Conservation (phyloP, 1,139 yeast species). For the Nematodospora anomalae region DNA sequence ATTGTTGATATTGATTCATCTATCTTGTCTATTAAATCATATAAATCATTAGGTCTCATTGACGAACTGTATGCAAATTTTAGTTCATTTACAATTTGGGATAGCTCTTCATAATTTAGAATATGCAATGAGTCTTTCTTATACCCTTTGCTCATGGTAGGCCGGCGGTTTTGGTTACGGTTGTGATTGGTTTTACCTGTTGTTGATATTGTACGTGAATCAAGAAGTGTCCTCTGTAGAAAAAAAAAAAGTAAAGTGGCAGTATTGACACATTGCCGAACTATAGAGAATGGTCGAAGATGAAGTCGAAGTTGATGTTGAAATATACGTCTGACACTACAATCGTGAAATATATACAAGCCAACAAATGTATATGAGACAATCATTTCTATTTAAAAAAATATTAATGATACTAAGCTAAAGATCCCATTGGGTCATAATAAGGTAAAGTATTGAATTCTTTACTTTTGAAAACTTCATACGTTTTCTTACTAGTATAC, state of each 20-base stretch:
- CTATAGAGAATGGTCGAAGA: too few species aligned
- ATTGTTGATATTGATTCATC: constrained; percentile 14
- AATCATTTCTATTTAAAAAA: too few species aligned
- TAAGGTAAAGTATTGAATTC: constrained; percentile 64
- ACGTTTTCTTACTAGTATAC: constrained; percentile 45
- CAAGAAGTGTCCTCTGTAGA: background rate
- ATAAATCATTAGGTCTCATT: constrained; percentile 16
- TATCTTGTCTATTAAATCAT: constrained; percentile 17
- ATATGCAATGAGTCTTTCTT: background rate
- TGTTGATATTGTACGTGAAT: background rate
- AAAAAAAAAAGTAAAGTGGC: too few species aligned
- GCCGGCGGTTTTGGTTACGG: too few species aligned
- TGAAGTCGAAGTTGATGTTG: too few species aligned
- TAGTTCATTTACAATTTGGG: constrained; percentile 10
- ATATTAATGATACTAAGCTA: constrained; percentile 44
- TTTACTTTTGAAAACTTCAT: constrained; percentile 49
- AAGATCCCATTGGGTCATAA: constrained; percentile 87
- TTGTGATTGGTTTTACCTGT: background rate
- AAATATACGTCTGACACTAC: too few species aligned
- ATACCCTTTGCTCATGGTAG: background rate
- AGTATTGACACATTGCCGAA: too few species aligned
- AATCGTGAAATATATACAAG: background rate
- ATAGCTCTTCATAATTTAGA: constrained; percentile 9
- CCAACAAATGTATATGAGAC: background rate
- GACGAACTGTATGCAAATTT: constrained; percentile 11